Evolutionary conservation across 192 early-diverging fungal genomes (phyloP).

Genomic region (Coemansia sp.): DNA sequence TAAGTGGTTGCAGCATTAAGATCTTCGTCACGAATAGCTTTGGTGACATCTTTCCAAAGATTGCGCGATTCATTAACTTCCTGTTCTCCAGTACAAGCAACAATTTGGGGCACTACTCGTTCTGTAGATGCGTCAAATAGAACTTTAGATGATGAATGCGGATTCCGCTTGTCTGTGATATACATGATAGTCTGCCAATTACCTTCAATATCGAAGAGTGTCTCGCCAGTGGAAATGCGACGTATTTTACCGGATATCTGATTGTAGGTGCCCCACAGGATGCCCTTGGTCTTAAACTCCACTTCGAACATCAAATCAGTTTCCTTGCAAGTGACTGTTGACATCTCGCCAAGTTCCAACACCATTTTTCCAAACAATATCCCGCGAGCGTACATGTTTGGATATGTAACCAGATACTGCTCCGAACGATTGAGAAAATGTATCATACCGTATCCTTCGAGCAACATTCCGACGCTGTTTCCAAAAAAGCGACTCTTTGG

Average conservation of each 20-base stretch:
- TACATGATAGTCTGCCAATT: conserved; percentile 79
- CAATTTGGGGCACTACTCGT: conserved; percentile 66
- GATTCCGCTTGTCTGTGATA: conserved; percentile 22
- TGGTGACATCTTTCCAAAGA: conserved; percentile 75
- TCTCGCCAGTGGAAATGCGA: conserved; percentile 69
- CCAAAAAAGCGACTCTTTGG: conserved; percentile 88
- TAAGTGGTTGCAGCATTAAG: conserved; percentile 67
- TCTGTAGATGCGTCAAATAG: conserved; percentile 72
- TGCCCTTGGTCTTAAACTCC: conserved; percentile 88
- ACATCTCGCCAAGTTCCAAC: conserved; percentile 87
- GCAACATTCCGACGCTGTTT: conserved; percentile 87
- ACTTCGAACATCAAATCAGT: conserved; percentile 77
- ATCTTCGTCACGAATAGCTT: conserved; percentile 62
- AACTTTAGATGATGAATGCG: conserved; percentile 48
- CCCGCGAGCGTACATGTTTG: conserved; percentile 91
- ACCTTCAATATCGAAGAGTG: conserved; percentile 80
- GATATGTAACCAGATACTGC: conserved; percentile 78
- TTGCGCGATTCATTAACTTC: conserved; percentile 81
- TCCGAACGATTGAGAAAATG: conserved; percentile 58
- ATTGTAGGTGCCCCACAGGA: conserved; percentile 67
- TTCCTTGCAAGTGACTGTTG: conserved; percentile 67
- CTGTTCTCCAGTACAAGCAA: conserved; percentile 67
- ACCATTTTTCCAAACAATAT: conserved; percentile 94
- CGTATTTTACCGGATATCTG: conserved; percentile 82
- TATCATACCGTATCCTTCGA: conserved; percentile 64